Percentiles rank a stretch among this genome's conserved stretches.
phyloP scores from a whole-genome alignment of 371 early-diverging fungal genomes.

The Mucor indicus region DNA sequence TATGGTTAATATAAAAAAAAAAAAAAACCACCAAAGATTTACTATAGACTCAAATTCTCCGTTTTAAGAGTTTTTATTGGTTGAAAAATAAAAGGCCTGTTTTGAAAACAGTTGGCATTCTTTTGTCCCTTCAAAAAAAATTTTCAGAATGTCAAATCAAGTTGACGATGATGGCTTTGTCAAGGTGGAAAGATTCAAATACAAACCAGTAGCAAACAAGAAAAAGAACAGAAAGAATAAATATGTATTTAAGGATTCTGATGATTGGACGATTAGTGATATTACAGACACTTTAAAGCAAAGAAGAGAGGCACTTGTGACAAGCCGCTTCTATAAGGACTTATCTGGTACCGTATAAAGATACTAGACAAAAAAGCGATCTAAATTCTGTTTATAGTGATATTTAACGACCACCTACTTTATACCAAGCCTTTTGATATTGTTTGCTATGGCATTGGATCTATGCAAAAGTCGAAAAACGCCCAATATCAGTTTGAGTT shows the following conservation, averaged over 20 bases:
- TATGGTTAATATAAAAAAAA: no score
- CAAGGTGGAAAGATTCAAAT: slow-evolving; percentile 23
- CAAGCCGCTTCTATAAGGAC: slow-evolving; percentile 38
- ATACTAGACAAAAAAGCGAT: no score
- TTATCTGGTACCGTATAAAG: slow-evolving; percentile 25
- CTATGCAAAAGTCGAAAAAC: slow-evolving; percentile 51
- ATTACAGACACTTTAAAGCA: slow-evolving; percentile 19
- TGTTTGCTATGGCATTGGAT: slow-evolving; percentile 68
- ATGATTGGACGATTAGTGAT: slow-evolving; percentile 33
- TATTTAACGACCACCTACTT: slow-evolving; percentile 22
- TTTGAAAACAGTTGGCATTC: no score
- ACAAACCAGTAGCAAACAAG: slow-evolving; percentile 16
- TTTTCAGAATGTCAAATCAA: slow-evolving; percentile 23
- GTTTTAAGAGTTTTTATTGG: no score
- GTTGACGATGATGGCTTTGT: slow-evolving; percentile 22
- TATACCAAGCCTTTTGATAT: slow-evolving; percentile 32
- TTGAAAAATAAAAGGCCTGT: no score
- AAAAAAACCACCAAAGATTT: no score
- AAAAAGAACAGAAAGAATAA: slow-evolving; percentile 22
- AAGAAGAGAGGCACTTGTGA: slow-evolving; percentile 24
- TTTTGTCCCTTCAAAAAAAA: no score
- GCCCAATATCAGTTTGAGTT: slow-evolving; percentile 62
- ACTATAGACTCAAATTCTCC: no score
- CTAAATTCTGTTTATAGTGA: slow-evolving; percentile 14
- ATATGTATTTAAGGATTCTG: slow-evolving; percentile 26